phyloP scores from a whole-genome alignment of 371 early-diverging fungal species.

The Mortierella sp. region DNA sequence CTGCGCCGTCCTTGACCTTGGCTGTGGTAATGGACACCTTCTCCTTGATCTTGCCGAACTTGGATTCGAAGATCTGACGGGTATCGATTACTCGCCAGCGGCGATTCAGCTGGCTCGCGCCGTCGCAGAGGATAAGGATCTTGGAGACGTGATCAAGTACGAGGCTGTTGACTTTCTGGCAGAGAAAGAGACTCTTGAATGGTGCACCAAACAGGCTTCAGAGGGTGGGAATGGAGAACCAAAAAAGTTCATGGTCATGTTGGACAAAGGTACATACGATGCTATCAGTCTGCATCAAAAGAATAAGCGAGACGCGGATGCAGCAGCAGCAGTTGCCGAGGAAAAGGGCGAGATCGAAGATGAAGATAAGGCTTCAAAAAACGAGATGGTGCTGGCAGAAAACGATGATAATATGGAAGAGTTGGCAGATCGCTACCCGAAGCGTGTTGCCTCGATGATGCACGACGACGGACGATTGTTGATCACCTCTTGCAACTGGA shows the following conservation, averaged over 20 bases:
- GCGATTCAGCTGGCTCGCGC: conserved; percentile 77
- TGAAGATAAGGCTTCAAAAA: conserved; percentile 5
- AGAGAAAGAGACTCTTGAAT: conserved; percentile 51
- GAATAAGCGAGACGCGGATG: conserved; percentile 55
- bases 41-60: conserved; percentile 76
- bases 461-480: conserved; percentile 72
- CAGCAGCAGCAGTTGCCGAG: conserved; percentile 54
- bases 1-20: conserved; percentile 80
- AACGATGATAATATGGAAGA: conserved; percentile 48
- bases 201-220: conserved; percentile 49
- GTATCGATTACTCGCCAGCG: conserved; percentile 87
- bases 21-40: conserved; percentile 94
- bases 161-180: conserved; percentile 75
- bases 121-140: conserved; percentile 62
- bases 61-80: conserved; percentile 78
- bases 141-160: conserved; percentile 59
- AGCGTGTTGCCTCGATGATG: conserved; percentile 53
- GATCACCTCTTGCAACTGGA: conserved; percentile 96
- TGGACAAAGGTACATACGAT: conserved; percentile 96
- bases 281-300: conserved; percentile 83
- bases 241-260: conserved; percentile 69
- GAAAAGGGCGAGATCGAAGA: conserved; percentile 51
- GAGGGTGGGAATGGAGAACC: conserved; percentile 4
- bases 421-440: conserved; percentile 50
- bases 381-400: conserved; percentile 33